Conservation (phyloP, 371 early-diverging fungal genomes). For the Syncephalastrum monosporum region DNA sequence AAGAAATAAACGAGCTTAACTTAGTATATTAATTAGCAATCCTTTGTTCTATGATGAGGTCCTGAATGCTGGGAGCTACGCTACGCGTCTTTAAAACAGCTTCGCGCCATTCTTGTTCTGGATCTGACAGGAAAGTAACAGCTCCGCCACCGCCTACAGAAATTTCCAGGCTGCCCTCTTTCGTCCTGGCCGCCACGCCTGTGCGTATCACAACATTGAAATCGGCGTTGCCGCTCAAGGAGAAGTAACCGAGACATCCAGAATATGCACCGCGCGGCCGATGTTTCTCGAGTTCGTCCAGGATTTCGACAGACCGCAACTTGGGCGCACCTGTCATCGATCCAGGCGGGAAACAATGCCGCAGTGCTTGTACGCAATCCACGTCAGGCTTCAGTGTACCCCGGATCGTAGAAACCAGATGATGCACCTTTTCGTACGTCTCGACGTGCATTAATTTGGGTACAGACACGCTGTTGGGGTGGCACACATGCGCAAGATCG, state of each 20-base stretch:
- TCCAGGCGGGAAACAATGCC: slow-evolving; percentile 89
- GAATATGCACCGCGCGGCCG: slow-evolving; percentile 87
- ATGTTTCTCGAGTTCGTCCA: slow-evolving; percentile 73
- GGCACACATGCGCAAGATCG: slow-evolving; percentile 77
- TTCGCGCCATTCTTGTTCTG: slow-evolving; percentile 87
- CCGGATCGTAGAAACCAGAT: slow-evolving; percentile 86
- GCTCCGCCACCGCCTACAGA: slow-evolving; percentile 96
- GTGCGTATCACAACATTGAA: slow-evolving; percentile 88
- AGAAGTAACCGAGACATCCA: slow-evolving; percentile 90
- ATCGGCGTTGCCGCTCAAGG: slow-evolving; percentile 58
- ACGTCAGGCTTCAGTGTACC: slow-evolving; percentile 62
- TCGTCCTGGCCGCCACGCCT: slow-evolving; percentile 45
- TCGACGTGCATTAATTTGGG: slow-evolving; percentile 90
- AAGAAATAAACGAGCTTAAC: not conserved
- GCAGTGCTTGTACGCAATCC: slow-evolving; percentile 72
- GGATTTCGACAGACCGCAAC: slow-evolving; percentile 76
- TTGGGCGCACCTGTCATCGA: slow-evolving; percentile 99
- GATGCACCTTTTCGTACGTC: slow-evolving; percentile 90
- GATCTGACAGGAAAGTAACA: slow-evolving; percentile 81
- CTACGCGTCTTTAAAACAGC: slow-evolving; percentile 63
- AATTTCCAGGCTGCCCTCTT: slow-evolving; percentile 34
- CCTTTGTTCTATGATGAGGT: too few species aligned
- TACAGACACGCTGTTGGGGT: slow-evolving; percentile 70
- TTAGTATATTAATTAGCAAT: not conserved
- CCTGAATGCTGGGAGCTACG: slow-evolving; percentile 55